phyloP scores from a whole-genome alignment of 108 stramenopile species.

The Chaetoceros tenuissimus region DNA sequence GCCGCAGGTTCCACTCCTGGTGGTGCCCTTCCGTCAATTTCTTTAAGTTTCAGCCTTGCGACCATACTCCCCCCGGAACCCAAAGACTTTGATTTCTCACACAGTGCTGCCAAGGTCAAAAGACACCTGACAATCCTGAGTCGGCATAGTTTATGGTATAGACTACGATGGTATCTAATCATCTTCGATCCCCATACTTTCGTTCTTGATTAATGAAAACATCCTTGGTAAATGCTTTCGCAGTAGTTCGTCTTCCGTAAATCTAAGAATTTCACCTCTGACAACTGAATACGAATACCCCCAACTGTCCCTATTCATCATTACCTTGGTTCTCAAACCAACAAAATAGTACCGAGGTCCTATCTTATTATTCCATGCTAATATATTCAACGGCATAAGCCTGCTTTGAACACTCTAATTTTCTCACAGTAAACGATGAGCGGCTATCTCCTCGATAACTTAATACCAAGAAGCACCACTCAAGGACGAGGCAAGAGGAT shows the following conservation, averaged over 20 bases:
- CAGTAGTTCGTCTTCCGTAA: conserved; percentile 98
- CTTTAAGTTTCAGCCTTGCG: conserved; percentile 69
- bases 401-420: conserved; percentile 99
- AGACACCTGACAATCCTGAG: conserved; percentile 89
- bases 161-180: conserved; percentile 99
- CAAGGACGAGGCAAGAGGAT: conserved; percentile 65
- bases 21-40: conserved; percentile 81
- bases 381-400: conserved; percentile 95
- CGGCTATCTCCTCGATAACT: conserved; percentile 83
- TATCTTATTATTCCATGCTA: conserved; percentile 96
- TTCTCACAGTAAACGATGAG: conserved; percentile 95
- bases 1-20: conserved; percentile 71
- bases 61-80: conserved; percentile 61
- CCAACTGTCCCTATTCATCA: conserved; percentile 98
- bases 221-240: conserved; percentile 99
- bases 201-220: conserved; percentile 99
- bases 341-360: conserved; percentile 96
- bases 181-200: conserved; percentile 99
- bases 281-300: conserved; percentile 97
- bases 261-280: conserved; percentile 98
- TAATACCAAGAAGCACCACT: conserved; percentile 82
- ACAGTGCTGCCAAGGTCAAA: conserved; percentile 89
- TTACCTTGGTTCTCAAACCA: conserved; percentile 94
- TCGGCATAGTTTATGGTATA: conserved; percentile 99
- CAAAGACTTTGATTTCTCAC: conserved; percentile 96